Evolutionary conservation across 169 alveolate genomes (phyloP), one percentile per base, ranked within the genome.

Genomic region (Babesia sp.): DNA sequence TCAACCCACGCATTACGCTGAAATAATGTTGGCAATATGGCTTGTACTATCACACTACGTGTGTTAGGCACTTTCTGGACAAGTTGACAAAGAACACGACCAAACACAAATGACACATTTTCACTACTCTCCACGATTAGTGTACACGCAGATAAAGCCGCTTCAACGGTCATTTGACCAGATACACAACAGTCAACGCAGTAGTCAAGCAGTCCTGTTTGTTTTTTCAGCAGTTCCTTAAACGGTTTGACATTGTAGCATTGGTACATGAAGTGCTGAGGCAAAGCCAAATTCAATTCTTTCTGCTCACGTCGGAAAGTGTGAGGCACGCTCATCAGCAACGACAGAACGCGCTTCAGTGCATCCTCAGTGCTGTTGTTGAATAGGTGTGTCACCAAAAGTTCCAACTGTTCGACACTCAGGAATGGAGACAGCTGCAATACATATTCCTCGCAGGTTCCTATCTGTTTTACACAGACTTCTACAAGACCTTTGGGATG

Each of bases 191-290:
- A 78, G 42, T 64, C 77, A 12, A 78, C 66, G 50, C 86, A 78
- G 24, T 54, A 54, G 37, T 78, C 86, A 51, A 78, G 70, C 42
- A 78, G 36, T 28, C 64, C 61, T 4, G 71, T 68, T 34, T 78
- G 86, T 44, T 53, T 14, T 31, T 36, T 64, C 24, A 66, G 55
- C 24, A 34, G 71, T 26, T 60, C 59, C 57, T 51, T 58, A 37
- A 31, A n/a, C 41, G 73, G 58, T 42, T 67, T 69, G 28, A 69
- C 34, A 31, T 45, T 53, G 69, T 78, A 78, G 59, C 71, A 63
- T 28, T 67, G 63, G 75, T 78, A 78, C 68, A 78, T 60, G 51
- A 78, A 78, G 59, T 78, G 79, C 59, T 78, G 86, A 9, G 86
- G 86, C 18, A 78, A 51, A 0, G 86, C 71, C 22, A 78, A 41